phyloP scores from a whole-genome alignment of 2,329 filamentous ascomycete species.

The Calonectria honghensis region DNA sequence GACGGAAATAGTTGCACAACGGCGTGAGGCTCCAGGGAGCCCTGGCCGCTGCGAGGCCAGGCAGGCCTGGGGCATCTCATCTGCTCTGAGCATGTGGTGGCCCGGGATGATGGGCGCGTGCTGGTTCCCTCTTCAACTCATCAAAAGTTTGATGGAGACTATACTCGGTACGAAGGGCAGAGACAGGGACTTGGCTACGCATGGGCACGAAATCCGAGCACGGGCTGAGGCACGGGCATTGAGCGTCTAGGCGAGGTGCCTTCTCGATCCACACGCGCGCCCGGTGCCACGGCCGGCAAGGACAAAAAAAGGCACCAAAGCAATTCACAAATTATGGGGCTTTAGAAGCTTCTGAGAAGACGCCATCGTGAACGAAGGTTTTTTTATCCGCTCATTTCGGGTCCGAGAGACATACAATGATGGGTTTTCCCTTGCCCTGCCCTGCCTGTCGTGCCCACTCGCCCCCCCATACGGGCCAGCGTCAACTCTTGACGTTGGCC shows the following conservation, averaged over 20 bases:
- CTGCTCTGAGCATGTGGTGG: slow-evolving; percentile 15
- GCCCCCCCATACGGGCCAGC: slow-evolving; percentile 12
- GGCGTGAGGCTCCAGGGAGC: slow-evolving; percentile 26
- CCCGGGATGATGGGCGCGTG: neutral
- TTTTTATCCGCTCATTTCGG: slow-evolving; percentile 34
- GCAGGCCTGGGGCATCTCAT: slow-evolving; percentile 18
- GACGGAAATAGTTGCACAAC: slow-evolving; percentile 37
- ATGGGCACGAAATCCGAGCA: slow-evolving; percentile 20
- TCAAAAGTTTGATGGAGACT: slow-evolving; percentile 22
- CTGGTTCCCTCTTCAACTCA: slow-evolving; percentile 22
- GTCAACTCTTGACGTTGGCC: slow-evolving; percentile 24
- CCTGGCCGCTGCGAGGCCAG: neutral
- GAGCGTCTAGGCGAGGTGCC: slow-evolving; percentile 16
- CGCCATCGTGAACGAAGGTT: slow-evolving; percentile 1
- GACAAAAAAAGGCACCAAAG: slow-evolving; percentile 28
- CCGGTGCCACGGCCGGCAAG: slow-evolving; percentile 37
- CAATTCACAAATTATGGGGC: slow-evolving; percentile 16
- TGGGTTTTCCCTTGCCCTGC: slow-evolving; percentile 8
- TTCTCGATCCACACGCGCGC: slow-evolving; percentile 23
- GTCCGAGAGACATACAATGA: slow-evolving; percentile 26
- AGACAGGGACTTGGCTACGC: neutral
- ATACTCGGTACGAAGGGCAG: slow-evolving; percentile 1
- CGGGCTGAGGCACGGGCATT: slow-evolving; percentile 24
- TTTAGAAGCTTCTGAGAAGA: slow-evolving; percentile 34
- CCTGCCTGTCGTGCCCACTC: neutral